A percentile compares a stretch with the other conserved stretches of the same genome.
Evolutionary conservation across 106 monocot species (phyloP).

Genomic region (Dioscorea dumetorum): DNA sequence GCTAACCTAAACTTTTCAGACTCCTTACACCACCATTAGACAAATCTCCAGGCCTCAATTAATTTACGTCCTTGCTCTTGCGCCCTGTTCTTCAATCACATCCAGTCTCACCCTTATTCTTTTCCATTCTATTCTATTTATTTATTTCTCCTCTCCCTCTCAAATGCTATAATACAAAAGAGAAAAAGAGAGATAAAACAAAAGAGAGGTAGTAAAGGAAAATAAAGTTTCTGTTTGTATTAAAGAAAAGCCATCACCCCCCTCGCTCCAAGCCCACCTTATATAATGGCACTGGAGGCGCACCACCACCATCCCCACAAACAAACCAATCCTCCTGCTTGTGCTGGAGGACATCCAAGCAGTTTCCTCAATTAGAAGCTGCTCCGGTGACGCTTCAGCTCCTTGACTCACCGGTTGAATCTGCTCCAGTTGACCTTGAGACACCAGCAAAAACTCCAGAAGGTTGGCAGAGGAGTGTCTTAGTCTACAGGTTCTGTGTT

Average conservation of each 20-base stretch:
- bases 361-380: too few relatives aligned
- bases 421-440: neutral
- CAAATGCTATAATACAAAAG: neutral
- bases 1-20: neutral
- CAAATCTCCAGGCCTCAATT: neutral
- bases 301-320: slow-evolving; percentile 16
- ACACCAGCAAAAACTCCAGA: neutral
- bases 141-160: neutral
- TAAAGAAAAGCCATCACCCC: slow-evolving; percentile 12
- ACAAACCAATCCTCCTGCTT: neutral
- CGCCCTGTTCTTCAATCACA: slow-evolving; percentile 22
- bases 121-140: too few relatives aligned
- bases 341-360: neutral
- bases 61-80: neutral
- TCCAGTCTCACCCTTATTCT: slow-evolving; percentile 6
- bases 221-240: slow-evolving; percentile 29
- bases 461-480: neutral
- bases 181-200: neutral
- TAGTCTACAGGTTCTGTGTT: too few relatives aligned
- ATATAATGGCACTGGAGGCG: slow-evolving; percentile 51
- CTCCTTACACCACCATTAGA: neutral
- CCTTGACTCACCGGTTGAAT: neutral
- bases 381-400: neutral
- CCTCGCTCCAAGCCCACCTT: slow-evolving; percentile 17
- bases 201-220: neutral